These are phyloP conservation scores for Paramecium tetraurelia DNA, from an alignment of 73 alveolate species.

Conservation along the genomic window DNA sequence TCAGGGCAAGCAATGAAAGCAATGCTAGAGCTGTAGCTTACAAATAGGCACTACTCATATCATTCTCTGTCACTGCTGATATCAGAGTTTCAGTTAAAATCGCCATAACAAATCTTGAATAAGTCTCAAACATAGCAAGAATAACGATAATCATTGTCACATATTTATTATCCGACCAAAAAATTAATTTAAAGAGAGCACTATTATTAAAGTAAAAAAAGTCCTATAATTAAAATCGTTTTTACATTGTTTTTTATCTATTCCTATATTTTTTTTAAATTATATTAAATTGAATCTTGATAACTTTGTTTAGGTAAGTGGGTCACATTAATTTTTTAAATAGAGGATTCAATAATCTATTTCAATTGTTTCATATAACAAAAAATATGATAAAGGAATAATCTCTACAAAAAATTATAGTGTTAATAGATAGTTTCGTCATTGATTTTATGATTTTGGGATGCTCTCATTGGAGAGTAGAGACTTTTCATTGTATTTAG, in stretches of 20 bases:
- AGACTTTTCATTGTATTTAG: not conserved
- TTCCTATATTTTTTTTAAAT: conserved; percentile 49
- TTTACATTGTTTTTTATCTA: not conserved
- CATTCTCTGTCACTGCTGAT: not conserved
- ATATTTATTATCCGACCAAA: not conserved
- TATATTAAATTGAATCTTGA: not conserved
- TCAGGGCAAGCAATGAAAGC: not conserved
- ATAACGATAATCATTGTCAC: not conserved
- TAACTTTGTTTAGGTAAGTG: not conserved
- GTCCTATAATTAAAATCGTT: not conserved
- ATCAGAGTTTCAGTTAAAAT: conserved; percentile 4
- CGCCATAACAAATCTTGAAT: conserved; percentile 17
- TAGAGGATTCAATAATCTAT: not conserved
- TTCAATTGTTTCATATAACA: not conserved
- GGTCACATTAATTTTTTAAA: not conserved
- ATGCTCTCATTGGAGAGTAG: not conserved
- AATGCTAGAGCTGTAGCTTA: not conserved
- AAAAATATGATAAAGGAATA: not conserved
- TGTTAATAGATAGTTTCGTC: not conserved
- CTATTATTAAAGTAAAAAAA: not conserved
- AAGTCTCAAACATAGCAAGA: conserved; percentile 20
- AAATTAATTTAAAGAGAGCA: not conserved
- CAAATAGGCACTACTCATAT: not conserved
- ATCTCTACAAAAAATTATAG: not conserved
- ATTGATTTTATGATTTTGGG: not conserved